Evolutionary conservation across 345 rosid genomes (phyloP), one percentile per base, ranked within the genome.

Genomic region (Hibiscus mutabilis): DNA sequence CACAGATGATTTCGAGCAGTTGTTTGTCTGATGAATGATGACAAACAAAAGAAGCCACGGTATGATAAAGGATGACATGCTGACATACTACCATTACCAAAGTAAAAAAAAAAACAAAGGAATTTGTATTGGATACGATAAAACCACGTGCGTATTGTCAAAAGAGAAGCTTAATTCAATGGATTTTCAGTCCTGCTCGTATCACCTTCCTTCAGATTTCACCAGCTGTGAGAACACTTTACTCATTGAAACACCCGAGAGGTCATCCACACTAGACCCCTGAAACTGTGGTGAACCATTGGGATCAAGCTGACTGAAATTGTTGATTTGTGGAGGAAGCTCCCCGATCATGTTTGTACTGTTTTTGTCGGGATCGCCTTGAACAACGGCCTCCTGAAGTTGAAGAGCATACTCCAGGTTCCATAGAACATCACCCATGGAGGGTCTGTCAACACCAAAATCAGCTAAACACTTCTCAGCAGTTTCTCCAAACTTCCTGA

Each of bases 391-490:
- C 79, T 87, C 91, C 78, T 91, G 94, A 25, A 93, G 89, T 77
- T 91, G 98, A 77, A 88, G 86, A 4, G 92, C 91, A 29, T 91
- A 89, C 77, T 93, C 97, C 61, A 93, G 85, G 77, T 91, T 93
- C 98, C 98, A 91, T 70, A 91, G 74, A 49, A 91, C 96, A 71
- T 90, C 98, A 77, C 90, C 97, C 92, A 93, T 87, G 0, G 96
- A 83, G 66, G 97, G 97, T 66, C 97, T 82, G 76, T 88, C 93
- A 1, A 91, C 89, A 19, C 97, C 98, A 25, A 11, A 82, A 27
- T 89, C 98, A 11, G 97, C 93, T 75, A 91, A 84, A 82, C 98
- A 93, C 65, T 93, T 93, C 84, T 88, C 98, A 1, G 86, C 98
- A 29, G 97, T 89, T 80, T 93, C 96, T 66, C 87, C 92, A 10